Evolutionary conservation across 768 basidiomycete species (phyloP), one percentile per base, ranked within the genome.

Genomic region (Lepiota brunneoincarnata): DNA sequence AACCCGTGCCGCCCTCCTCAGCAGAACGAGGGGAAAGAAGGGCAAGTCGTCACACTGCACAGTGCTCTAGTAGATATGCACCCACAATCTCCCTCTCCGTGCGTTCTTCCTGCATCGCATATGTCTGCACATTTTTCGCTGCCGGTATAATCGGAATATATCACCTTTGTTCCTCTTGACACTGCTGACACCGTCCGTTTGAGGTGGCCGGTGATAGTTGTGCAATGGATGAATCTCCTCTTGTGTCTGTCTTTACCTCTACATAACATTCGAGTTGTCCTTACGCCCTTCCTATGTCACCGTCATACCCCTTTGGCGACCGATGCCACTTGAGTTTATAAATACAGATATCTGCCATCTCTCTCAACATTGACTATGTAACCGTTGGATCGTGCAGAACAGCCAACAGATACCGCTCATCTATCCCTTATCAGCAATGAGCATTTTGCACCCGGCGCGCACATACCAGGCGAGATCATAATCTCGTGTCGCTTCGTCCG

Each of bases 381-480:
- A 47, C 53, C 6, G 57, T 49, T 3, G 89, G 88, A 66, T 91
- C 89, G 58, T 91, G 88, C 34, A 92, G 71, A n/a, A 92, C 87
- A 2, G 91, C 91, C 24, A 94, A 76, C 15, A 94, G 70, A 72
- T 87, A 93, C 61, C 82, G 78, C 51, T 88, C 86, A 63, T 92
- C 92, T 93, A 50, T 38, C 34, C 2, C n/a, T 21, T 5, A 18
- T 53, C 31, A 53, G 51, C 17, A 43, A 34, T 10, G 7, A n/a
- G 20, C 6, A 34, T 26, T 17, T 28, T 21, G 15, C 14, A 18
- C 4, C 14, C 6, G 15, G 14, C 35, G 3, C 12, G 18, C 6
- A 64, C 86, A 24, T 49, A 92, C 94, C 90, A 53, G 94, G 94
- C 2, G 94, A 91, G 56, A 97, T 93, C 87, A 97, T 90, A 54